Evolutionary conservation across 345 rosid genomes (phyloP), one percentile per base, ranked within the genome.

Genomic region (Aegle marmelos): DNA sequence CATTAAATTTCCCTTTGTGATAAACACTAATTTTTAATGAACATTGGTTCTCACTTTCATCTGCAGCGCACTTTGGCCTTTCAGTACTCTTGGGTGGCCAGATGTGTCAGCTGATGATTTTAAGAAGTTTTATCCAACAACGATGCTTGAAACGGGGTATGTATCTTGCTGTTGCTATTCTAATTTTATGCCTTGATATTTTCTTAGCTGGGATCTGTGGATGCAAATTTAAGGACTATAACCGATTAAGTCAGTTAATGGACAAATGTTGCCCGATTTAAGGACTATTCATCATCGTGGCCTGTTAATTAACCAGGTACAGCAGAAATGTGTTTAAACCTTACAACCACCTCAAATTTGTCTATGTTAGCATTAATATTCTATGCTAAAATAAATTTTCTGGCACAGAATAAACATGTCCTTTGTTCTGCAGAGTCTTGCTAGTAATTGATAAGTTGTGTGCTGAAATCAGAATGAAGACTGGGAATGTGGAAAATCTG

Each of bases 71-170:
- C 84, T 95, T 53, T 95, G 99, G 99, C 99, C 99, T 79, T 95
- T 95, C 85, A 95, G 97, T 84, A 95, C 98, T 70, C 98, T 93
- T 80, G 99, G 99, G 61, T 95, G 99, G 99, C 99, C 99, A 36
- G 93, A 93, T 79, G 85, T 79, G 45, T 88, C 92, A 21, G 75
- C 91, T 19, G 90, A 90, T 79, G 99, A 95, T 83, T 95, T 90
- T 34, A 88, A 81, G 71, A 89, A 70, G 79, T 95, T 91, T 80
- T 95, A 95, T 84, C 99, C 99, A 36, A 92, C 99, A 78, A 92
- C 94, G 77, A 83, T 93, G 90, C 90, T 95, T 72, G 99, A 95
- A 90, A 95, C 98, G 57, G 98, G 99, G 99, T 95, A 88, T 76
- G 81, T 76, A 24, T 73, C 68, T 62, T 70, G 65, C 60, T 56